Evolutionary conservation across 305 asterid genomes (phyloP), one percentile per base, ranked within the genome.

Genomic region (Ajuga reptans): DNA sequence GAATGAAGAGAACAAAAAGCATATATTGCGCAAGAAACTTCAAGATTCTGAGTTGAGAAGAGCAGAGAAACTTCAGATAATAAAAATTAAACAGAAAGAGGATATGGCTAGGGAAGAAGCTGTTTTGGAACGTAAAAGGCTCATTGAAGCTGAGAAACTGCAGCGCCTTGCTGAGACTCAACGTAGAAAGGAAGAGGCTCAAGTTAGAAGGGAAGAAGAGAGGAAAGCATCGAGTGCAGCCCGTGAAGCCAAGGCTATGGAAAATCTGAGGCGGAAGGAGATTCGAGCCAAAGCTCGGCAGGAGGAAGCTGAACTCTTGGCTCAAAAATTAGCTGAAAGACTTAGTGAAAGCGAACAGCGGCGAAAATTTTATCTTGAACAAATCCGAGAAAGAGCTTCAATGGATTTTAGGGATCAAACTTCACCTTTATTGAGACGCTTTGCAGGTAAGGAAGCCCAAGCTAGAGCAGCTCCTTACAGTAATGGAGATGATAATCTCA

Each of bases 381-480:
- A 94, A 80, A 94, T 94, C 67, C 89, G 97, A 46, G 99, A 94
- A 84, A 87, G 84, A 74, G 99, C 99, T 7, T 89, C 99, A 50
- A 94, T 91, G 97, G 99, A 93, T 82, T 93, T 91, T 74, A 86
- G 99, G 83, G 99, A 94, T 83, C 99, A 91, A 80, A 85, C 99
- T 73, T 92, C 97, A 41, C 99, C 99, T 75, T 82, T 93, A 75
- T 75, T 91, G 76, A 84, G 99, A 33, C 97, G 99, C 43, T 73
- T 87, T 72, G 36, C 81, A 12, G 82, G 82, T 78, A 90, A 90
- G 86, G 97, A 93, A 59, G 86, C 79, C 58, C 90, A 75, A 76
- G 90, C 82, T 68, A 86, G 86, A 80, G 72, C 84, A 14, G 73
- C 79, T 21, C 66, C 87, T 8, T 75, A 58, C 72, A 71, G 79